Evolutionary conservation across 331 rosid genomes (phyloP).

Genomic region (Quercus lobata): DNA sequence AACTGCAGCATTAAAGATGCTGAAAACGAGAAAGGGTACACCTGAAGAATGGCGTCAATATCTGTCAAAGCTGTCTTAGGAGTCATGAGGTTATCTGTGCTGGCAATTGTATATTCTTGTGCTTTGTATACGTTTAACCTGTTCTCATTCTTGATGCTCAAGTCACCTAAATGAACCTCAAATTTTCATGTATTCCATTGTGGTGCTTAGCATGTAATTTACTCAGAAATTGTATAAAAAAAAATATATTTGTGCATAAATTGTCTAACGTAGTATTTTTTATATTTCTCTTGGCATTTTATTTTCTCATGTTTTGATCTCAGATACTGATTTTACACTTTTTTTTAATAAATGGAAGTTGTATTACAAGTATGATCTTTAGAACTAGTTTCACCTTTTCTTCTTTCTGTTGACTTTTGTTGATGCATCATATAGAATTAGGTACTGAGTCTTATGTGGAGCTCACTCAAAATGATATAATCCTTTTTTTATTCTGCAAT

Average conservation of each 20-base stretch:
- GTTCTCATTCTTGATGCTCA: background rate
- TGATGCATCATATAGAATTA: background rate
- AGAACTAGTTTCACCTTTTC: background rate
- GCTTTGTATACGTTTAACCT: conserved; percentile 17
- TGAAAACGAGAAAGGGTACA: conserved; percentile 68
- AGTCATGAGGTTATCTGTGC: conserved; percentile 26
- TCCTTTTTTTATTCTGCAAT: background rate
- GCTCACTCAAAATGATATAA: background rate
- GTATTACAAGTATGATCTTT: too few species aligned
- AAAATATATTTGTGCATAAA: background rate
- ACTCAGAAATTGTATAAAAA: conserved; percentile 18
- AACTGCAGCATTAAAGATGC: conserved; percentile 66
- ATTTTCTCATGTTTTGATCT: background rate
- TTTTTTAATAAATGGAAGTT: too few species aligned
- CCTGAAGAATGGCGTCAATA: conserved; percentile 98
- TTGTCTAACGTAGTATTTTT: background rate
- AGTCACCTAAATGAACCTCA: background rate
- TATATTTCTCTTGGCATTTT: background rate
- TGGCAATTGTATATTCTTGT: conserved; percentile 12
- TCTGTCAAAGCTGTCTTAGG: conserved; percentile 44
- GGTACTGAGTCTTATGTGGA: background rate
- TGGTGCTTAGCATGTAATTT: conserved; percentile 4
- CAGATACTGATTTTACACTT: background rate
- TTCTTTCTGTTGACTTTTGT: background rate
- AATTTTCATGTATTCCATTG: conserved; percentile 4